Percentiles rank a stretch among this genome's conserved stretches.
Conservation (phyloP, 2,329 filamentous ascomycete species). For the Alternaria arbusti region DNA sequence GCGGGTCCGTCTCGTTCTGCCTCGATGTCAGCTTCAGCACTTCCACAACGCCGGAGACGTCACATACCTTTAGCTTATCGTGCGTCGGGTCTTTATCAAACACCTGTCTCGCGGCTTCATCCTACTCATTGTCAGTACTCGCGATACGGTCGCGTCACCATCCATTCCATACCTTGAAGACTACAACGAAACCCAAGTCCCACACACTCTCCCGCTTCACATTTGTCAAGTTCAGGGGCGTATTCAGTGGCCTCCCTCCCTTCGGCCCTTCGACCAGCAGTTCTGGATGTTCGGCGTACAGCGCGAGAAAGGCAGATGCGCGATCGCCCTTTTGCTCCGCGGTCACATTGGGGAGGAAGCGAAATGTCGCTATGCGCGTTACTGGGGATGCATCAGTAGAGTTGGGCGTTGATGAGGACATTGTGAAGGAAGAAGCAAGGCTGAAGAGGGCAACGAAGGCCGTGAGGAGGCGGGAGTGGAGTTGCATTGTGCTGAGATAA, state of each 20-base stretch:
- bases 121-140: conserved; percentile 8
- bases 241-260: conserved; percentile 30
- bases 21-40: background rate
- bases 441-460: background rate
- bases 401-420: background rate
- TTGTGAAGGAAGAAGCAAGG: background rate
- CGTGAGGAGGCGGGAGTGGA: background rate
- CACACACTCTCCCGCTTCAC: conserved; percentile 30
- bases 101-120: conserved; percentile 23
- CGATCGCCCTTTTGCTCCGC: conserved; percentile 27
- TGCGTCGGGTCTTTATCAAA: conserved; percentile 34
- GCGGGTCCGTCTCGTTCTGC: conserved; percentile 35
- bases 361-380: conserved; percentile 33
- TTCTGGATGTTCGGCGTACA: conserved; percentile 28
- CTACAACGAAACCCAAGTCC: conserved; percentile 36
- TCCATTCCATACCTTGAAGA: conserved; percentile 28
- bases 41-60: background rate
- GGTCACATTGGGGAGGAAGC: conserved; percentile 23
- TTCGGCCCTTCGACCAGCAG: conserved; percentile 20
- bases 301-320: conserved; percentile 28
- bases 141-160: background rate
- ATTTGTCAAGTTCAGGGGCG: conserved; percentile 27
- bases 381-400: conserved; percentile 7
- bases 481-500: background rate
- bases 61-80: conserved; percentile 31